These are phyloP conservation scores for Leccinum uliginosum DNA, from an alignment of 768 basidiomycete species.

Conservation along the genomic window DNA sequence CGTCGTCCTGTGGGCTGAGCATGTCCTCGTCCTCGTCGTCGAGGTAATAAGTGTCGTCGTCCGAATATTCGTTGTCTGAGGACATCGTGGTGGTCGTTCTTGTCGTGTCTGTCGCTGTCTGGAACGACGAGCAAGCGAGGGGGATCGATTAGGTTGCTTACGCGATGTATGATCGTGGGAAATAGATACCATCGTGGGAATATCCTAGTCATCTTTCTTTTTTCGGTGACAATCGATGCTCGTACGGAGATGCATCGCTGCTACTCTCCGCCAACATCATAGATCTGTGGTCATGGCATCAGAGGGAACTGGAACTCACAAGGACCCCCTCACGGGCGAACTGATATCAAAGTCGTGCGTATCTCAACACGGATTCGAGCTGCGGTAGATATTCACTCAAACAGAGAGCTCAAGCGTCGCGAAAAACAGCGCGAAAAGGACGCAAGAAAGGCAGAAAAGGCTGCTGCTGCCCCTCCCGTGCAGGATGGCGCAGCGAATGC, in stretches of 20 bases:
- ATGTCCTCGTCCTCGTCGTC: slow-evolving; percentile 73
- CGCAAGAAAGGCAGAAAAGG: slow-evolving; percentile 75
- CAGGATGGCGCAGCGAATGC: slow-evolving; percentile 39
- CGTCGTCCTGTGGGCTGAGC: slow-evolving; percentile 55
- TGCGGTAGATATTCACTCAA: slow-evolving; percentile 26
- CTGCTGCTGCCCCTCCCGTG: slow-evolving; percentile 40
- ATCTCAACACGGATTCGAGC: slow-evolving; percentile 4
- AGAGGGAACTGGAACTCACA: slow-evolving; percentile 38
- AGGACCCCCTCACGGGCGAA: slow-evolving; percentile 90
- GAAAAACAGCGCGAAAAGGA: slow-evolving; percentile 75
- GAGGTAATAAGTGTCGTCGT: slow-evolving; percentile 62
- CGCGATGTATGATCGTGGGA: slow-evolving; percentile 11
- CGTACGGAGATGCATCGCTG: slow-evolving; percentile 18
- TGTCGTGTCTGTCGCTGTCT: slow-evolving; percentile 13
- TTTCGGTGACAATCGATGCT: slow-evolving; percentile 20
- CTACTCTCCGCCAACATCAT: slow-evolving; percentile 9
- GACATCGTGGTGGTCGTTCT: slow-evolving; percentile 35
- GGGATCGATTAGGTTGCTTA: slow-evolving; percentile 31
- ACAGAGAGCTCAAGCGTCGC: slow-evolving; percentile 91
- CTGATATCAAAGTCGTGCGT: slow-evolving; percentile 94
- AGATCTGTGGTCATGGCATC: slow-evolving; percentile 31
- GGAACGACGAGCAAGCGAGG: slow-evolving; percentile 12
- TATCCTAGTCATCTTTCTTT: not conserved
- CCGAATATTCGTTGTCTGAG: slow-evolving; percentile 70
- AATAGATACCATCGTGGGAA: slow-evolving; percentile 5